phyloP scores from a whole-genome alignment of 108 stramenopile genomes.

The Mediolabrus comicus region DNA sequence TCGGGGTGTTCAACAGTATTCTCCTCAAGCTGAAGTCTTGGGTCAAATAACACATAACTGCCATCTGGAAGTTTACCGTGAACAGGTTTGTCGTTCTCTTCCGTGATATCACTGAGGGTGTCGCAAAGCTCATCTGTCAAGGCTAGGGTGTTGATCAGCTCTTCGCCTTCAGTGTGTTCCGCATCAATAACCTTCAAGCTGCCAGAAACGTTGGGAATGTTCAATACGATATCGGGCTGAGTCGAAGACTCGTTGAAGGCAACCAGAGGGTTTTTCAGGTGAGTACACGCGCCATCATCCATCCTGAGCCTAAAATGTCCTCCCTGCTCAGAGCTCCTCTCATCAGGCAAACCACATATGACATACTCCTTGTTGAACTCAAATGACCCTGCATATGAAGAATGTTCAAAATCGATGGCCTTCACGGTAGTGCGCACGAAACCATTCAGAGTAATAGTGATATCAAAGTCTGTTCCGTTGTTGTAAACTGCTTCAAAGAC shows the following conservation, averaged over 20 bases:
- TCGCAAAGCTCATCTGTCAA: conserved; percentile 31
- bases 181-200: conserved; percentile 32
- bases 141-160: conserved; percentile 23
- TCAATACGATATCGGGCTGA: conserved; percentile 33
- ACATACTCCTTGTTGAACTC: conserved; percentile 43
- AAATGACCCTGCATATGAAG: conserved; percentile 19
- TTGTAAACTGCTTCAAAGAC: conserved; percentile 16
- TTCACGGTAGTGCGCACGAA: conserved; percentile 38
- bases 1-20: conserved; percentile 21
- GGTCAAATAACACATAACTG: conserved; percentile 34
- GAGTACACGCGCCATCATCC: conserved; percentile 28
- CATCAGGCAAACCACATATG: conserved; percentile 17
- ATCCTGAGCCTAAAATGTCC: conserved; percentile 25
- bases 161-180: conserved; percentile 16
- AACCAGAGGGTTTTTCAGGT: conserved; percentile 26
- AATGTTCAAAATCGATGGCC: conserved; percentile 6
- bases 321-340: conserved; percentile 6
- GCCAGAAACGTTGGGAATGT: conserved; percentile 24
- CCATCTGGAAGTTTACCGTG: conserved; percentile 41
- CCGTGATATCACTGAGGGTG: conserved; percentile 35
- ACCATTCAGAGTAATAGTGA: conserved; percentile 44
- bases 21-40: conserved; percentile 21
- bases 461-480: conserved; percentile 15
- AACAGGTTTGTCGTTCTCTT: conserved; percentile 34
- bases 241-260: conserved; percentile 19